Evolutionary conservation across 1,284 basidiomycete species (phyloP), one percentile per base, ranked within the genome.

Genomic region (Mycosarcoma maydis): DNA sequence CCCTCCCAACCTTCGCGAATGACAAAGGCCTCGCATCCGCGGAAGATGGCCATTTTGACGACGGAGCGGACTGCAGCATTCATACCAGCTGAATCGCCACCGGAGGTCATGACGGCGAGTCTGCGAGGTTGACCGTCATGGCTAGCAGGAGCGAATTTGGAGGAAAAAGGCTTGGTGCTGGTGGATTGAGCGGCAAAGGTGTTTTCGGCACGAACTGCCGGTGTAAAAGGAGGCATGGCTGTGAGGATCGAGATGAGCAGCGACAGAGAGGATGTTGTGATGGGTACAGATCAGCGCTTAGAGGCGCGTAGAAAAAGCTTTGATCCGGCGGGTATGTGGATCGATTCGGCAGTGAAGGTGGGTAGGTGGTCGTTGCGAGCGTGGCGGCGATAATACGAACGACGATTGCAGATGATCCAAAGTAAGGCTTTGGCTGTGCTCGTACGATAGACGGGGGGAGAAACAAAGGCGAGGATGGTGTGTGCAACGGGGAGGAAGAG

Each of bases 1-100:
- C 95, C 95, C 83, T 98, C 94, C 85, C 96, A 98, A 37, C 95
- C 95, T 85, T 98, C 96, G 37, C 95, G 90, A 34, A 80, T 73
- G 53, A 80, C 75, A 43, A 69, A 78, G 9, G 78, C 74, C 27
- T 77, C 62, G 56, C 69, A 77, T 38, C 92, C 93, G 83, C 93
- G 93, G 79, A 32, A 70, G 52, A 79, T 69, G 46, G 79, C 80
- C 78, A 81, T 79, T 60, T 80, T 81, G 57, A 80, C 68, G 43
- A 80, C 78, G 44, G 77, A 70, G 26, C 76, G 66, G 3, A 81
- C 76, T 40, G 71, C 71, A 34, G 78, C 76, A 50, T 78, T 79
- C 82, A 83, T 84, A 16, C 84, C 95, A 41, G 96, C 94, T 82
- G 91, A 92, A 85, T 98, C 95, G 76, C 96, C 95, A 57, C 95